These are phyloP conservation scores for Cladosporium sp. DNA, from an alignment of 2,329 filamentous ascomycete species.

Conservation along the genomic window DNA sequence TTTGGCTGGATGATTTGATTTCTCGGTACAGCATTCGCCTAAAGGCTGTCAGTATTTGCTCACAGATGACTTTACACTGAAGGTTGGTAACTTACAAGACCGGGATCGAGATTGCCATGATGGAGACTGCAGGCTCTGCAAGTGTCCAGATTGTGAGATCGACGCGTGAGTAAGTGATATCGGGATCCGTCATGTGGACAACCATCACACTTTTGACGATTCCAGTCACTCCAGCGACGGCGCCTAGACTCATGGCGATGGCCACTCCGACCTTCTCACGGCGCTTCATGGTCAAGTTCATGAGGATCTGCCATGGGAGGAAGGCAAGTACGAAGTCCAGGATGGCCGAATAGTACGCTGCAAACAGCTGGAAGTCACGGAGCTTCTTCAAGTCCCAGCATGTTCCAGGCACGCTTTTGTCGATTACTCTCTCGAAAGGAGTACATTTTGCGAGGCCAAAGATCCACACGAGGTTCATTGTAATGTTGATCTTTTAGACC, in stretches of 20 bases:
- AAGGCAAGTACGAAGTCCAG: conserved; percentile 8
- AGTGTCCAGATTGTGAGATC: conserved; percentile 9
- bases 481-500: not conserved
- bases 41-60: not conserved
- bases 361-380: conserved; percentile 3
- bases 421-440: not conserved
- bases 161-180: conserved; percentile 2
- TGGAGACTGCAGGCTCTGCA: conserved; percentile 3
- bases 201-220: conserved; percentile 5
- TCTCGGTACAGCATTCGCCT: conserved; percentile 6
- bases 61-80: too few relatives aligned
- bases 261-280: conserved; percentile 8
- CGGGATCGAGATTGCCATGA: conserved; percentile 10
- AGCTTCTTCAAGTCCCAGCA: conserved; percentile 5
- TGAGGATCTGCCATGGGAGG: conserved; percentile 4
- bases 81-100: not conserved
- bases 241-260: conserved; percentile 9
- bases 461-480: conserved; percentile 10
- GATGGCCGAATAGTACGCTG: conserved; percentile 5
- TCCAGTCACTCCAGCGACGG: conserved; percentile 2
- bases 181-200: not conserved
- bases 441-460: conserved; percentile 10
- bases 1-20: conserved; percentile 6
- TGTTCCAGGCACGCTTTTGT: not conserved
- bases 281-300: not conserved